phyloP scores from a whole-genome alignment of 306 rosid species.

The Prunus padus region DNA sequence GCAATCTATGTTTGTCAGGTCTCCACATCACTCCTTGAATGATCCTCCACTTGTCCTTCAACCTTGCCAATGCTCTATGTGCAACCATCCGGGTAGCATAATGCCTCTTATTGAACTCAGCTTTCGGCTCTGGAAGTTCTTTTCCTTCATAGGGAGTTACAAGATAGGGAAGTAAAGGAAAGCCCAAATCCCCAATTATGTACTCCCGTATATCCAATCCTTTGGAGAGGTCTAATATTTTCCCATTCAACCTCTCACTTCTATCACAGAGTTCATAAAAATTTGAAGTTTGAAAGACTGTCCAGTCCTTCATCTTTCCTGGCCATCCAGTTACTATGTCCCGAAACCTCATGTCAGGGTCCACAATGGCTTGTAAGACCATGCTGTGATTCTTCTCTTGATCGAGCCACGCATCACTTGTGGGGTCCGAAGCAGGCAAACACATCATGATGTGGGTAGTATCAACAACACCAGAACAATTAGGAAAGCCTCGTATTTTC shows the following conservation, averaged over 20 bases:
- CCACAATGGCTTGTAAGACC: slow-evolving; percentile 93
- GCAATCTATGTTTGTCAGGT: slow-evolving; percentile 84
- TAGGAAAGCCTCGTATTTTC: slow-evolving; percentile 72
- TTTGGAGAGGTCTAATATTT: slow-evolving; percentile 35
- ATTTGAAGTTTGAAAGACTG: slow-evolving; percentile 61
- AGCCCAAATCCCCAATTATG: slow-evolving; percentile 79
- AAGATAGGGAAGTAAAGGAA: slow-evolving; percentile 74
- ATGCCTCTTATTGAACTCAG: slow-evolving; percentile 62
- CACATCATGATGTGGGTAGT: slow-evolving; percentile 73
- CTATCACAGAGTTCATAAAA: slow-evolving; percentile 57
- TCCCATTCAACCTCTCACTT: slow-evolving; percentile 73
- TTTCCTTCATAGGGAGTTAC: slow-evolving; percentile 76
- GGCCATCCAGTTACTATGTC: slow-evolving; percentile 95
- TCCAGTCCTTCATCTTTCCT: slow-evolving; percentile 65
- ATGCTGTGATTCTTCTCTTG: slow-evolving; percentile 74
- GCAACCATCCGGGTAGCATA: slow-evolving; percentile 63
- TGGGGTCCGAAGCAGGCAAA: slow-evolving; percentile 62
- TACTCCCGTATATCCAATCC: slow-evolving; percentile 73
- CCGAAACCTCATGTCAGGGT: slow-evolving; percentile 73
- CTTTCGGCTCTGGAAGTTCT: slow-evolving; percentile 49
- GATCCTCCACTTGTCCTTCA: slow-evolving; percentile 88
- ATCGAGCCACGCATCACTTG: slow-evolving; percentile 75
- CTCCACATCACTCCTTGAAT: slow-evolving; percentile 95
- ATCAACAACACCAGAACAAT: slow-evolving; percentile 79
- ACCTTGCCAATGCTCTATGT: slow-evolving; percentile 64